phyloP scores from a whole-genome alignment of 2,329 filamentous ascomycete species.

The Nemania abortiva region DNA sequence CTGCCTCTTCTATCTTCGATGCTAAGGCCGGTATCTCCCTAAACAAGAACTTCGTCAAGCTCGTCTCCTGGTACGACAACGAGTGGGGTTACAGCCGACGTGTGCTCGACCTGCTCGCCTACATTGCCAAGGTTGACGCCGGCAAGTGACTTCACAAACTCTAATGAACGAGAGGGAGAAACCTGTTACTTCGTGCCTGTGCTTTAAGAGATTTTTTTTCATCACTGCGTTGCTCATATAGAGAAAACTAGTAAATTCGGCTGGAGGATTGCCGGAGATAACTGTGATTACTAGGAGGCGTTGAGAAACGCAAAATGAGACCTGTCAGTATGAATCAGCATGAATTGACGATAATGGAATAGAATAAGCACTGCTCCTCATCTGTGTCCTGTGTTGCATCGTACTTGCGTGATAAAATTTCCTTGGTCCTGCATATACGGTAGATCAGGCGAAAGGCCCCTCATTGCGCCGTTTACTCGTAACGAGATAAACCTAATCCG shows the following conservation, averaged over 20 bases:
- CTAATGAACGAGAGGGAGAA: constrained; percentile 36
- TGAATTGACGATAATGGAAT: constrained; percentile 38
- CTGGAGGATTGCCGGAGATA: constrained; percentile 13
- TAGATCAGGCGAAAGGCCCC: background rate
- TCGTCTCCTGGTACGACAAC: constrained; percentile 99
- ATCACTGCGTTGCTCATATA: constrained; percentile 21
- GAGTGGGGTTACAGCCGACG: constrained; percentile 99
- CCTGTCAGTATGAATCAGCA: constrained; percentile 35
- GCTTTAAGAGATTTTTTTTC: constrained; percentile 13
- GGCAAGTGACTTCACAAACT: constrained; percentile 58
- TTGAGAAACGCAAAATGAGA: constrained; percentile 28
- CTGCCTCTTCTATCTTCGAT: constrained; percentile 97
- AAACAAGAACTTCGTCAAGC: constrained; percentile 99
- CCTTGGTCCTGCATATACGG: background rate
- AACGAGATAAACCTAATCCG: background rate
- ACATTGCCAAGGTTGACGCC: constrained; percentile 82
- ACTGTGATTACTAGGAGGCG: constrained; percentile 27
- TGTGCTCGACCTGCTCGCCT: constrained; percentile 83
- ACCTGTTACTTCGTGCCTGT: background rate
- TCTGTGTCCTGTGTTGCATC: background rate
- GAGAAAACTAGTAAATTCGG: constrained; percentile 29
- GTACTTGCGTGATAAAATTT: background rate
- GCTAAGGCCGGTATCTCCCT: constrained; percentile 99
- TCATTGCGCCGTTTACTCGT: background rate
- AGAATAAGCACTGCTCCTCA: constrained; percentile 22